Evolutionary conservation across 305 asterid species (phyloP), one percentile per base, ranked within the genome.

Genomic region (Andrographis paniculata): DNA sequence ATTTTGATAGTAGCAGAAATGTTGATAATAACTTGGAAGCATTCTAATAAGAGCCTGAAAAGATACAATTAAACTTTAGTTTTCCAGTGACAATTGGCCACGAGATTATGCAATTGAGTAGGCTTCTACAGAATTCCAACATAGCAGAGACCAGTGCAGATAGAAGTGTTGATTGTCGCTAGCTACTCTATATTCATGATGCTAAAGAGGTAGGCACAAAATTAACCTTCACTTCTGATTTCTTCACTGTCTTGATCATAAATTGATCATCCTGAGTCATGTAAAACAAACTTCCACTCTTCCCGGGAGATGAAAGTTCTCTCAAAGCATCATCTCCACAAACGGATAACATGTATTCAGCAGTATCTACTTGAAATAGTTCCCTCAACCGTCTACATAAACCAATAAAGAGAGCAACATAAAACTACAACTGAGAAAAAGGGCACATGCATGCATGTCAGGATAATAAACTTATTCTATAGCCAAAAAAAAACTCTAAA

Each of bases 301-400:
- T 92, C 39, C 99, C 99, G 0, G 99, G 99, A 42, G 99, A 92
- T 0, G 99, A 87, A 37, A 92, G 87, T 73, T 87, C 97, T 60
- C 99, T 74, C n/a, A 92, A 47, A 33, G 99, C 96, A 66, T 84
- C 95, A 52, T 78, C 69, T 17, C 99, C 99, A 53, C 99, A 92
- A 55, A 92, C 74, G 47, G 99, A 93, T 50, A 87, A 55, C 97
- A 87, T 81, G 70, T 92, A 92, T 76, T 84, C 99, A 9, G 94
- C 99, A 14, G 97, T 85, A 73, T 92, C 99, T 17, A 92, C 82
- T 76, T 79, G 94, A 70, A 92, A 92, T 38, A 84, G 76, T 62
- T 81, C 79, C 69, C 99, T 81, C 53, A 92, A 76, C 59, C 76
- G 79, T 51, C 99, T 92, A 14, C 71, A 52, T 51, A 43, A 43